Evolutionary conservation across 2,329 filamentous ascomycete species (phyloP), one percentile per base, ranked within the genome.

Genomic region (Penicillium rolfsii): DNA sequence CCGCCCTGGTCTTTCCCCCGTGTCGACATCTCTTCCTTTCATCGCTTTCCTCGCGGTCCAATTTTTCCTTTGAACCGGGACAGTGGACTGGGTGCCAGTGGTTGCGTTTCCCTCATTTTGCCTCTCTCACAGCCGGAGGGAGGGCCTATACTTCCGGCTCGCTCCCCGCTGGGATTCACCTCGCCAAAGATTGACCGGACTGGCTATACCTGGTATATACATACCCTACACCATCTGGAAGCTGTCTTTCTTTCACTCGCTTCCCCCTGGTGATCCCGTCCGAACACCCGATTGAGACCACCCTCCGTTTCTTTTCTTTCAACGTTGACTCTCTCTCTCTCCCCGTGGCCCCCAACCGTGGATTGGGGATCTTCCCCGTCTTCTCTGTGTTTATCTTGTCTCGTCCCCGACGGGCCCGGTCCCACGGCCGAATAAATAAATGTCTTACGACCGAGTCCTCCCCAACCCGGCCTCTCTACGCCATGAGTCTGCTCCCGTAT

Each of bases 401-500:
- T 8, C 22, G 6, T 16, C 43, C 28, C 41, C 43, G 33, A 35
- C 35, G 12, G 35, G 33, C 48, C 52, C 41, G 56, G 22, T 36
- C 49, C 49, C 14, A 30, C 41, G 43, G 41, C 35, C 57, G 38
- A 9, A 61, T 70, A 67, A 56, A 70, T 73, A 72, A 73, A 81
- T 81, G 77, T 80, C 79, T 77, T 81, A 77, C 73, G 78, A 81
- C 70, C 78, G 79, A 76, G 77, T 81, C 58, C 77, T 81, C 36
- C 79, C 79, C 60, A 75, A 75, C 58, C 78, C 79, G 58, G 67
- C 74, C 68, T 74, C 76, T 66, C 70, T 82, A 58, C 75, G 74
- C 62, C 71, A 80, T 76, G 76, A 79, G 56, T 60, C 71, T 67
- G 60, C 72, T 55, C 70, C 71, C 64, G 71, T 72, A 62, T 66